Percentiles rank a stretch among this genome's conserved stretches.
Conservation (phyloP, 2,329 filamentous ascomycete genomes). For the Nannizziopsis arthrosporioides region DNA sequence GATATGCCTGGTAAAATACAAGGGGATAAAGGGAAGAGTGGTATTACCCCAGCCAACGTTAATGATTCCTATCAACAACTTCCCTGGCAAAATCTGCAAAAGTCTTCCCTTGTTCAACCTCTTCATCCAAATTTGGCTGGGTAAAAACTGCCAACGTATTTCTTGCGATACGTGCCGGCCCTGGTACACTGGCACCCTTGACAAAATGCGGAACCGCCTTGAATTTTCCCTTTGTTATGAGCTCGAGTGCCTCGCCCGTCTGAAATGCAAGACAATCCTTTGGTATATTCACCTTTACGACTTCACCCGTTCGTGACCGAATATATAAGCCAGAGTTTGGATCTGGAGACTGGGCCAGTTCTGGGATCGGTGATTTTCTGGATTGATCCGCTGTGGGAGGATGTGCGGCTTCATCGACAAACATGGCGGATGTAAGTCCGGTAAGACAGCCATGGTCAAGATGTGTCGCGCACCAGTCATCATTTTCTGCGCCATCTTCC, state of each 20-base stretch:
- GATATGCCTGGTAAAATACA: too few species aligned
- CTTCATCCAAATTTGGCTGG: conserved; percentile 75
- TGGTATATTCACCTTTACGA: conserved; percentile 86
- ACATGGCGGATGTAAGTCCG: conserved; percentile 90
- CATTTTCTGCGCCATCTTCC: conserved; percentile 37
- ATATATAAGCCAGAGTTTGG: conserved; percentile 86
- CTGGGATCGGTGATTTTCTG: conserved; percentile 41
- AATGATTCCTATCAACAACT: conserved; percentile 63
- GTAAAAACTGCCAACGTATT: conserved; percentile 96
- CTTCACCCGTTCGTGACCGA: conserved; percentile 65
- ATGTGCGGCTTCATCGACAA: conserved; percentile 59
- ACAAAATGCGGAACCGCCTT: conserved; percentile 96
- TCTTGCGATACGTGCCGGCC: conserved; percentile 48
- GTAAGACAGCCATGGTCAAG: conserved; percentile 89
- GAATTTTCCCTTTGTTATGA: conserved; percentile 84
- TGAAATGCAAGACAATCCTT: conserved; percentile 89
- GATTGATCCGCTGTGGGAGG: conserved; percentile 28
- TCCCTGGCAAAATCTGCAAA: conserved; percentile 67
- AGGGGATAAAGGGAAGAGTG: too few species aligned
- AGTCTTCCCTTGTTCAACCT: conserved; percentile 59
- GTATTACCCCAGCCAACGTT: too few species aligned
- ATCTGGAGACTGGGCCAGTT: conserved; percentile 67
- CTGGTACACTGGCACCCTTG: conserved; percentile 53
- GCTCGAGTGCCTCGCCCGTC: conserved; percentile 81
- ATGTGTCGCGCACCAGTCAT: conserved; percentile 78